Base-by-base conservation (phyloP, 441 rosid species). In the Corymbia citriodora region DNA sequence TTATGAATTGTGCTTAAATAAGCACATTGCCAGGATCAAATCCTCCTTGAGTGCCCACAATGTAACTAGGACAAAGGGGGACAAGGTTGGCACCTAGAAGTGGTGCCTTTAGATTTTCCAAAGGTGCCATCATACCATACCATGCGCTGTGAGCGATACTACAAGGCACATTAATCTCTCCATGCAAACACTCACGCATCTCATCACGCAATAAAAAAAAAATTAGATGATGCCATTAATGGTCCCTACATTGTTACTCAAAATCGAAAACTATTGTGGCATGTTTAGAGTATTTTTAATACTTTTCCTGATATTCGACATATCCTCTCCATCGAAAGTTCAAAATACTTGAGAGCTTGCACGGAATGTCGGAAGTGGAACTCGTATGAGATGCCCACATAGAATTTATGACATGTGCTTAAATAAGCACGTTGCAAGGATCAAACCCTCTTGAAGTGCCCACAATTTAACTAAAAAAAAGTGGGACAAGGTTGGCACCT, bases 1-100 rank as follows among this genome's bases (percentile, higher is more conserved):
- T 10, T 12, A 12, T 0, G 49, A 9, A 48, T 19, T 7, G 8
- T 19, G 27, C 82, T 19, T 0, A 18, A 72, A 10, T 11, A 72
- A 72, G n/a, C 7, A 10, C 14, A 25, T 25, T 53, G 25, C 61
- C 61, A 9, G 23, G 27, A 70, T 70, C 45, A 33, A 70, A 33
- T 45, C 25, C 79, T 70, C 45, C 25, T 70, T 1, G 79, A 70
- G 13, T 70, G 79, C 79, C 40, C 74, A 68, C 74, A 68, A 68
- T 31, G 31, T 9, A 16, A 68, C 74, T 31, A 8, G 74, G 16
- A 9, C 79, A 31, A 17, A 11, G 11, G 4, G 45, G 45, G 45
- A 19, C 45, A 36, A 70, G 21, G 23, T 33, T 18, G 21, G 79
- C 79, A 70, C 45, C 40, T 70, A 5, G 45, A 17, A 70, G 79